Evolutionary conservation across 2,329 filamentous ascomycete species (phyloP).

Genomic region (Paramyrothecium roridum): DNA sequence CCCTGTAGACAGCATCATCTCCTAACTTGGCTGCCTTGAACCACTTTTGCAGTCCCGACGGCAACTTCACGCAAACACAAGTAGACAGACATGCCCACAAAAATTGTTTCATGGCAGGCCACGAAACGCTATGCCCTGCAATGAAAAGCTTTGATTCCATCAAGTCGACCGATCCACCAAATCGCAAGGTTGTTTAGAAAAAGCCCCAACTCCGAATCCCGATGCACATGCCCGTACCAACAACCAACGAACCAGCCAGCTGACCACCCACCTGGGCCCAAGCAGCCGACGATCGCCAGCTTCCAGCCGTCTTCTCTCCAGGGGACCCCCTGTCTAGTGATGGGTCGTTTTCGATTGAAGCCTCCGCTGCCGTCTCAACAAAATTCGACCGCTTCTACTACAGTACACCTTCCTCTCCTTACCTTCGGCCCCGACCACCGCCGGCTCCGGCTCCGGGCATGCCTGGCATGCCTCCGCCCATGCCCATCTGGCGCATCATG

Average conservation of each 20-base stretch:
- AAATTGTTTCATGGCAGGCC: background rate
- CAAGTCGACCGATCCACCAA: background rate
- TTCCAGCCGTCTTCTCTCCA: no score
- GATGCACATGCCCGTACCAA: background rate
- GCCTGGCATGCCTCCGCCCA: constrained; percentile 43
- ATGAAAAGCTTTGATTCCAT: background rate
- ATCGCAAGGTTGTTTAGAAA: background rate
- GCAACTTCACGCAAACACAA: no score
- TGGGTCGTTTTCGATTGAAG: background rate
- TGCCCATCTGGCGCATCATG: constrained; percentile 72
- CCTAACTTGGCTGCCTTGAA: no score
- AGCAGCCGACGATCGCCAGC: no score
- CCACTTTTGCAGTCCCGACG: no score
- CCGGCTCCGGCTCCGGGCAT: constrained; percentile 21
- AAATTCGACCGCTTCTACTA: no score
- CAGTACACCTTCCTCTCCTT: background rate
- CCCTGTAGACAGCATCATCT: no score
- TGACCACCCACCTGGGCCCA: no score
- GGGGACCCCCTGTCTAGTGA: background rate
- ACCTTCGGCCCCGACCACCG: constrained; percentile 26
- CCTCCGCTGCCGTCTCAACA: no score
- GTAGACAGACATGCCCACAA: no score
- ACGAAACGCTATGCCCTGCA: background rate
- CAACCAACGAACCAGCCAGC: no score
- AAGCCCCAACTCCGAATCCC: background rate